Base-by-base conservation (phyloP, 495 filamentous ascomycete species). In the Trichoderma erinaceum region DNA sequence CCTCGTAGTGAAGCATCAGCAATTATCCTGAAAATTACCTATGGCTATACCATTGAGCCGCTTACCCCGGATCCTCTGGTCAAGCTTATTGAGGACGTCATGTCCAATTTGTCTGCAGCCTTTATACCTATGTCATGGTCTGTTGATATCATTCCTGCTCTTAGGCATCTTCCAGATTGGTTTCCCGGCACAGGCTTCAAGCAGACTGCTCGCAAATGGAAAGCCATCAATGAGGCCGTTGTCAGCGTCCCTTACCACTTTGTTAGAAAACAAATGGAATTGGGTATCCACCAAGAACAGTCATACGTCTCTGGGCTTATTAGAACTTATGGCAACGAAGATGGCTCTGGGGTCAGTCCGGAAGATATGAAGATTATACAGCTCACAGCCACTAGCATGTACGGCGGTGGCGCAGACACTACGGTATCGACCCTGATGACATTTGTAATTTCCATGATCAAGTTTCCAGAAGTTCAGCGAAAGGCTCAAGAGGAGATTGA, bases 401-500 rank as follows among this genome's bases (percentile, higher is more conserved):
- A 85, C 66, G 70, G 76, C 0, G 84, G 75, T 2, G 84, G 82
- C 23, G 78, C 81, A 16, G 84, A 86, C 67, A 85, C 72, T 1
- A 76, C 74, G 10, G 78, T 80, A 11, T 76, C 78, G 0, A 66
- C 80, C 1, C 43, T 82, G 0, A 68, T 63, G 16, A 70, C 73
- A 32, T 85, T 84, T 65, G 79, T 84, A 35, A 76, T 87, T 21
- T 85, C 84, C 11, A 79, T 88, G 78, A 75, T 71, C 0, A 38
- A 83, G 4, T 83, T 68, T 63, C 75, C 75, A 7, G 70, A 75
- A 15, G 70, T 73, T 27, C 73, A 75, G 56, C 65, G 43, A 46
- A 69, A 67, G n/a, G 75, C 69, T 8, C 84, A 85, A 65, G 80
- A 80, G 65, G 84, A 87, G 68, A 73, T 87, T 16, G 83, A 86